Percentiles rank a stretch among this genome's conserved stretches.
These are phyloP conservation scores for Epichloe uncinata DNA, from an alignment of 2,329 filamentous ascomycete genomes.

Conservation along the genomic window DNA sequence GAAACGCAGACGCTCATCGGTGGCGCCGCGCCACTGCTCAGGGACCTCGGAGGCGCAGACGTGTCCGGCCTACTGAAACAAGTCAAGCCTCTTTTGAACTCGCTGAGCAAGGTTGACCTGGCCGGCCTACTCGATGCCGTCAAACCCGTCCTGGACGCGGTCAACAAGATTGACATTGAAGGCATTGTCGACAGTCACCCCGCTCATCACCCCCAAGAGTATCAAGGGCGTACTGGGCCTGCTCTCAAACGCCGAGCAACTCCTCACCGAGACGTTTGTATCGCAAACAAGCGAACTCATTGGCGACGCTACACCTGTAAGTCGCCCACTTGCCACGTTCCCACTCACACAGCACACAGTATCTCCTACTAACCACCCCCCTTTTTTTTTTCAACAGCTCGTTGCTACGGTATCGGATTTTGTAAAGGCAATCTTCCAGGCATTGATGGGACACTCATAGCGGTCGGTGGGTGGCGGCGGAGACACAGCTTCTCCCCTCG, in stretches of 20 bases:
- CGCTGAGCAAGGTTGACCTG: constrained; percentile 22
- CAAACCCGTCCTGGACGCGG: constrained; percentile 22
- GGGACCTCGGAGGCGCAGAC: constrained; percentile 22
- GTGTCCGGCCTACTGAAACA: constrained; percentile 22
- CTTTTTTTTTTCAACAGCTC: constrained; percentile 10
- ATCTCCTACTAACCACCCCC: neutral
- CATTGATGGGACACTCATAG: constrained; percentile 11
- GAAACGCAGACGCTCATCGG: constrained; percentile 25
- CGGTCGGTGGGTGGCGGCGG: neutral
- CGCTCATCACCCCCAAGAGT: constrained; percentile 26
- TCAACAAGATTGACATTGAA: constrained; percentile 26
- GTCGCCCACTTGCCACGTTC: constrained; percentile 3
- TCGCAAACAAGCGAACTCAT: constrained; percentile 29
- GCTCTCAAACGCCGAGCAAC: constrained; percentile 24
- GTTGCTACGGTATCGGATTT: constrained; percentile 20
- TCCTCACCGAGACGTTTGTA: constrained; percentile 26
- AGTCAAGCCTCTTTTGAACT: constrained; percentile 22
- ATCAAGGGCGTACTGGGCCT: constrained; percentile 23
- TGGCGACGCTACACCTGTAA: constrained; percentile 28
- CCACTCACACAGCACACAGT: neutral
- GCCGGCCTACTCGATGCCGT: constrained; percentile 19
- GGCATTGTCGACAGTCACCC: constrained; percentile 22
- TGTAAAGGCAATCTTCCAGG: constrained; percentile 19
- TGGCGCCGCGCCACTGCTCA: constrained; percentile 24
- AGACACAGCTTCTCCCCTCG: too few species aligned